Percentiles rank a stretch among this genome's conserved stretches.
Conservation (phyloP, 192 early-diverging fungal genomes). For the Coemansia sp. region DNA sequence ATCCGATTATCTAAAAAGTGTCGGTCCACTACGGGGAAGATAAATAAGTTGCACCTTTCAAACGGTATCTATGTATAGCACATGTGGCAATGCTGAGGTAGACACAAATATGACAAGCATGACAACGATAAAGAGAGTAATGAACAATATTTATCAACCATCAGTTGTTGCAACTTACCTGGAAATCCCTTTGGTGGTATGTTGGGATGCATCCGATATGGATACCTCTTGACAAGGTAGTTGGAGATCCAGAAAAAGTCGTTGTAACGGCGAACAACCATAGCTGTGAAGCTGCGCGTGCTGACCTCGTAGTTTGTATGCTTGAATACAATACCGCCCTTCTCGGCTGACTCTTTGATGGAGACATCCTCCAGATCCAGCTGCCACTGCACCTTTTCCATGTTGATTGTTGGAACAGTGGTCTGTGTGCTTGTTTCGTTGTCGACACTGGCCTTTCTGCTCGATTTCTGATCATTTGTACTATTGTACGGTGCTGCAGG, state of each 20-base stretch:
- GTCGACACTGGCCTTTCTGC: constrained; percentile 7
- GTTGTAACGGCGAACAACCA: constrained; percentile 81
- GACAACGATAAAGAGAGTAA: neutral
- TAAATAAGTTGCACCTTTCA: constrained; percentile 12
- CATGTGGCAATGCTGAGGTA: neutral
- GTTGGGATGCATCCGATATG: constrained; percentile 75
- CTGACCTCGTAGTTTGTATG: constrained; percentile 83
- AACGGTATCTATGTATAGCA: constrained; percentile 10
- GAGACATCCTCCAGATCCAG: constrained; percentile 55
- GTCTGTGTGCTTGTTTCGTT: constrained; percentile 1
- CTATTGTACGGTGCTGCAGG: neutral
- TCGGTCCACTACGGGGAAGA: constrained; percentile 52
- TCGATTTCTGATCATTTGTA: neutral
- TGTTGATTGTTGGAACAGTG: constrained; percentile 37
- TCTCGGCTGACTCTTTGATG: constrained; percentile 56
- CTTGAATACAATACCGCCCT: constrained; percentile 70
- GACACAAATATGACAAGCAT: neutral
- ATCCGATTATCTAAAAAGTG: constrained; percentile 59
- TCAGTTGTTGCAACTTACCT: constrained; percentile 54
- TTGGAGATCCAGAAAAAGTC: constrained; percentile 91
- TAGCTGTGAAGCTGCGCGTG: constrained; percentile 61
- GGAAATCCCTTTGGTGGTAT: constrained; percentile 88
- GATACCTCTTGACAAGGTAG: constrained; percentile 73
- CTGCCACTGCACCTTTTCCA: constrained; percentile 52
- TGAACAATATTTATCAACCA: neutral